Conservation (phyloP, 108 stramenopile species). For the Nannochloropsis salina region DNA sequence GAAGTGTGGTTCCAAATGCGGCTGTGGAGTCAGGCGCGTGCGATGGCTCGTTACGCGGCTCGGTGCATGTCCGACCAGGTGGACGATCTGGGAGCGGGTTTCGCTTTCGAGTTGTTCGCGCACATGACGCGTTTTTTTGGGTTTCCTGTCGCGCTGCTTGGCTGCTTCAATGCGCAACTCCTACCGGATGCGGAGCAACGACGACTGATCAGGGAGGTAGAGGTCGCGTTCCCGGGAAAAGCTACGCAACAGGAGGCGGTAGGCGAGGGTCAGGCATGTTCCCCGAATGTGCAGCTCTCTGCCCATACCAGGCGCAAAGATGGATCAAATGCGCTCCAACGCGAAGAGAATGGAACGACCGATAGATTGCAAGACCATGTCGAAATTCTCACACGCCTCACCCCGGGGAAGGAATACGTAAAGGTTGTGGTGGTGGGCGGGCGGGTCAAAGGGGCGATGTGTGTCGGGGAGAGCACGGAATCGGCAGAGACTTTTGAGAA, state of each 20-base stretch:
- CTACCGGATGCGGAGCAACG: slow-evolving; percentile 26
- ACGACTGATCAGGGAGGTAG: neutral
- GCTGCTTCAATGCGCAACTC: slow-evolving; percentile 40
- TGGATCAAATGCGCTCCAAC: neutral
- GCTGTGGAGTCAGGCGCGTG: slow-evolving; percentile 52
- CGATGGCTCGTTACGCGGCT: slow-evolving; percentile 43
- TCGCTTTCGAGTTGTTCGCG: slow-evolving; percentile 50
- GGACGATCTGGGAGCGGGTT: slow-evolving; percentile 42
- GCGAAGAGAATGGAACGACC: neutral
- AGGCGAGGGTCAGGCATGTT: neutral
- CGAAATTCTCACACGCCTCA: slow-evolving; percentile 22
- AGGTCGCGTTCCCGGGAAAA: neutral
- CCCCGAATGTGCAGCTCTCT: neutral
- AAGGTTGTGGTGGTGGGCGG: slow-evolving; percentile 46
- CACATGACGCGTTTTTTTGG: slow-evolving; percentile 54
- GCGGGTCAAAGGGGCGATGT: slow-evolving; percentile 51
- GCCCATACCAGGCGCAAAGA: neutral
- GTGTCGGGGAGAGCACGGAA: slow-evolving; percentile 51
- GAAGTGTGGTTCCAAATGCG: slow-evolving; percentile 55
- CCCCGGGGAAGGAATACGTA: slow-evolving; percentile 26
- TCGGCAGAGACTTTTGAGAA: slow-evolving; percentile 57
- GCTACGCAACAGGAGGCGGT: neutral
- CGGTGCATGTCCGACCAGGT: slow-evolving; percentile 42
- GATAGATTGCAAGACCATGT: neutral
- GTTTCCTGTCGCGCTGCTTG: slow-evolving; percentile 47